phyloP scores from a whole-genome alignment of 2,329 filamentous ascomycete genomes.

The Fusarium sp. region DNA sequence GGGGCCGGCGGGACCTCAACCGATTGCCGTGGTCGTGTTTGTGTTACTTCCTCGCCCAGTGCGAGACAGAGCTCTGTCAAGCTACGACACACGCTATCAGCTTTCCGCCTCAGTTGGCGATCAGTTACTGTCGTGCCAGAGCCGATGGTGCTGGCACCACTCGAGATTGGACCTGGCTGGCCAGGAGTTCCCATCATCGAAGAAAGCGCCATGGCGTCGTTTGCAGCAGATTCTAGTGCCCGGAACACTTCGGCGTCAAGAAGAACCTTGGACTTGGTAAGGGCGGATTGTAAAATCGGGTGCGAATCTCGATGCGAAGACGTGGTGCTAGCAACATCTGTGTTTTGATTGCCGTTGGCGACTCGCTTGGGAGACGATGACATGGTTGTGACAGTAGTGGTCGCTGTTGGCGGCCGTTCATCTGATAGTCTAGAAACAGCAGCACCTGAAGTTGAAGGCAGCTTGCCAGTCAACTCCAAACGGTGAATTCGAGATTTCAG shows the following conservation, averaged over 20 bases:
- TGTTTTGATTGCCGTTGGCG: constrained; percentile 41
- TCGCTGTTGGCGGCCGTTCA: constrained; percentile 91
- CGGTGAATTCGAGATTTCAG: constrained; percentile 93
- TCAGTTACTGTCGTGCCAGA: constrained; percentile 74
- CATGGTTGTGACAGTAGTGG: constrained; percentile 90
- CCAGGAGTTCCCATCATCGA: constrained; percentile 83
- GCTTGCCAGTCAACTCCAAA: constrained; percentile 89
- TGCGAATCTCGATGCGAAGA: constrained; percentile 73
- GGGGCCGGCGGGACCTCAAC: constrained; percentile 20
- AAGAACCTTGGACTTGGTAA: constrained; percentile 82
- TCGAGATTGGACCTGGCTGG: constrained; percentile 78
- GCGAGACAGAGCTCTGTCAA: constrained; percentile 94
- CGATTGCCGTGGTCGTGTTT: constrained; percentile 52
- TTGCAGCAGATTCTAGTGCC: constrained; percentile 84
- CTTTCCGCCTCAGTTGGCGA: constrained; percentile 89
- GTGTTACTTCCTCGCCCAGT: constrained; percentile 74
- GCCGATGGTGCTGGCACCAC: constrained; percentile 75
- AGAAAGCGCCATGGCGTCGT: constrained; percentile 85
- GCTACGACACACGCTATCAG: constrained; percentile 92
- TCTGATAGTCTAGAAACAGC: constrained; percentile 82
- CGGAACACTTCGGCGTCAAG: constrained; percentile 81
- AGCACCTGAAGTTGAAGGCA: constrained; percentile 86
- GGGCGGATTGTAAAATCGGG: constrained; percentile 84
- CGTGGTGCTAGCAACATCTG: constrained; percentile 59
- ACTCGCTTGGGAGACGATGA: constrained; percentile 88